Conservation (phyloP, 164 flowering plant genomes). For the Taxillus chinensis region DNA sequence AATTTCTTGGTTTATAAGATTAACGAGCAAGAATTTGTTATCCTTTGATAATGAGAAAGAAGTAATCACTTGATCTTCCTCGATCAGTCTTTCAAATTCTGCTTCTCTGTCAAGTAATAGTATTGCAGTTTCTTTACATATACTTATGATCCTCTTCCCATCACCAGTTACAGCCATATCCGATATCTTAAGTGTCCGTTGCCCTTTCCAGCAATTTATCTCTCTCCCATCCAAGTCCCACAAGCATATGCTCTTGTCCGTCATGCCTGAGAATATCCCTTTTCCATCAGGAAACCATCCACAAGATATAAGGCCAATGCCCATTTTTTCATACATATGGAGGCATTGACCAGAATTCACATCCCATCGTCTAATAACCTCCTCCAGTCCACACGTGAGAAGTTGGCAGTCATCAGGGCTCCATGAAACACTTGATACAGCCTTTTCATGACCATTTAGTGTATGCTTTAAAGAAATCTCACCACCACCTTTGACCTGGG, state of each 20-base stretch:
- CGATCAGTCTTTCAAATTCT: constrained; percentile 40
- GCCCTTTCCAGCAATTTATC: constrained; percentile 70
- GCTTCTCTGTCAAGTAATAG: constrained; percentile 46
- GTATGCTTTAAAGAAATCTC: constrained; percentile 26
- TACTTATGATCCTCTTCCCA: constrained; percentile 60
- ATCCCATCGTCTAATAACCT: constrained; percentile 70
- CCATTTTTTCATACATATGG: constrained; percentile 52
- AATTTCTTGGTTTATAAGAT: constrained; percentile 63
- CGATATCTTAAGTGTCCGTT: constrained; percentile 47
- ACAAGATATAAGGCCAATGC: constrained; percentile 55
- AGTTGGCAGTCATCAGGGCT: constrained; percentile 65
- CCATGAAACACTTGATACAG: constrained; percentile 65
- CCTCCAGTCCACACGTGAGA: constrained; percentile 80
- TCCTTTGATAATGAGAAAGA: constrained; percentile 65
- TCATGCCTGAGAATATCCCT: constrained; percentile 43
- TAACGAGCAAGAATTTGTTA: constrained; percentile 47
- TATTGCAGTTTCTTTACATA: constrained; percentile 43
- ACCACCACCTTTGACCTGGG: constrained; percentile 35
- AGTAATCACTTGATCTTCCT: constrained; percentile 50
- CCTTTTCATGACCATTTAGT: constrained; percentile 54
- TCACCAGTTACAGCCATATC: constrained; percentile 66
- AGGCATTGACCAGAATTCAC: constrained; percentile 64
- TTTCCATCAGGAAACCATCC: constrained; percentile 82
- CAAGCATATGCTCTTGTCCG: constrained; percentile 74
- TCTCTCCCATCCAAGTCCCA: constrained; percentile 86